Evolutionary conservation across 371 early-diverging fungal genomes (phyloP), one percentile per base, ranked within the genome.

Genomic region (Fennellomyces sp.): DNA sequence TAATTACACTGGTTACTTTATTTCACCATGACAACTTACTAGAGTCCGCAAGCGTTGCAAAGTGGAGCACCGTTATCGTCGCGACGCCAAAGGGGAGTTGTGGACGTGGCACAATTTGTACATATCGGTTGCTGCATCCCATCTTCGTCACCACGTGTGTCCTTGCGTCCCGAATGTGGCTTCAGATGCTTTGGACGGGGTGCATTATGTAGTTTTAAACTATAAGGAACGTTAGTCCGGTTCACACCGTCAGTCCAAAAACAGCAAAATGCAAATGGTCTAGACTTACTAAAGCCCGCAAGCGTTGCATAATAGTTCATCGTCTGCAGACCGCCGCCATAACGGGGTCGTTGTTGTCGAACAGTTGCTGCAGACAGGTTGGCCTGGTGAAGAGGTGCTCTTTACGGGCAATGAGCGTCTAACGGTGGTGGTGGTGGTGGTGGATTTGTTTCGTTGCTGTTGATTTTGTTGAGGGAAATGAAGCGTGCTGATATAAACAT

Each of bases 41-140:
- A 98, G 56, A 99, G 74, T 5, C 98, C 98, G 66, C 98, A 98
- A 0, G 98, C 98, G 70, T 98, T 98, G 80, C 99, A 98, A 41
- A 97, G 76, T 42, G 86, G 81, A 29, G 86, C 80, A 25, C 92
- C 94, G 35, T 87, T 79, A 64, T 91, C 91, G 15, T 58, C 58
- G 48, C 97, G 84, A 31, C 99, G 85, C 99, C 99, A 99, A 23
- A 97, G 85, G 1, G 99, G 98, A 1, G 99, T 99, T 23, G 81
- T 84, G 1, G 84, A 89, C 1, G 96, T 94, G 5, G 81, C 72
- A 81, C 99, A 99, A 72, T 98, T 97, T 42, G 82, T 80, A 75
- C 99, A 98, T 2, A 64, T 62, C 1, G 81, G 81, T 61, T 77
- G 77, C 35, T 61, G 56, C 1, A 45, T 23, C 10, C 21, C 21